phyloP scores from a whole-genome alignment of 1,284 basidiomycete species.

The Tylopilus sp. region DNA sequence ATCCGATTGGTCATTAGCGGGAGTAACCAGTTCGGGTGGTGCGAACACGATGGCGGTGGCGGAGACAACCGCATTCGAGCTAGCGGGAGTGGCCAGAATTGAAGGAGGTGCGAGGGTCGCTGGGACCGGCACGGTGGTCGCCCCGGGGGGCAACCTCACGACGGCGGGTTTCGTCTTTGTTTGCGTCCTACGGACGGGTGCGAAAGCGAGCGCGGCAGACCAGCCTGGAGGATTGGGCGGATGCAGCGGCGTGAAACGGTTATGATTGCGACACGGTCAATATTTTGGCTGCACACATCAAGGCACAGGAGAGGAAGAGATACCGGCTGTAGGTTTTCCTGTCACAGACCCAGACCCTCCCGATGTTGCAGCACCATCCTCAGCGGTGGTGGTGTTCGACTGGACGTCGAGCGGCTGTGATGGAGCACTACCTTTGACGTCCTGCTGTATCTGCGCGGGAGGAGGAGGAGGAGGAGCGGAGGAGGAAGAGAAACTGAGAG shows the following conservation, averaged over 20 bases:
- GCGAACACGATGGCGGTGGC: slow-evolving; percentile 72
- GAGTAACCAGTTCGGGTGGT: slow-evolving; percentile 53
- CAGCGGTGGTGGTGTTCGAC: slow-evolving; percentile 15
- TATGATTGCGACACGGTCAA: slow-evolving; percentile 37
- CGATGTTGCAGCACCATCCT: slow-evolving; percentile 21
- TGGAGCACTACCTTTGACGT: slow-evolving; percentile 13
- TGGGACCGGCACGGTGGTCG: slow-evolving; percentile 33
- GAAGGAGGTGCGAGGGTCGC: slow-evolving; percentile 18
- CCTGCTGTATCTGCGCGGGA: slow-evolving; percentile 9
- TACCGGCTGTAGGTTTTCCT: slow-evolving; percentile 78
- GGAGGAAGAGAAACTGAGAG: slow-evolving; percentile 37
- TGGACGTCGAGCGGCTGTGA: slow-evolving; percentile 16
- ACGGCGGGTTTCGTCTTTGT: slow-evolving; percentile 52
- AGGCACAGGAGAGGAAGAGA: slow-evolving; percentile 46
- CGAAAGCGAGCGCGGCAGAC: slow-evolving; percentile 84
- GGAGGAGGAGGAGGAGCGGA: slow-evolving; percentile 15
- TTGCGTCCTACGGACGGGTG: slow-evolving; percentile 61
- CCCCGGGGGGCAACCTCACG: slow-evolving; percentile 60
- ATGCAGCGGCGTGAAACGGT: slow-evolving; percentile 25
- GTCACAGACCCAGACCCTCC: slow-evolving; percentile 37
- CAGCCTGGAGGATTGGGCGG: slow-evolving; percentile 49
- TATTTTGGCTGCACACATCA: slow-evolving; percentile 35
- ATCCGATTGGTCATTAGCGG: slow-evolving; percentile 30
- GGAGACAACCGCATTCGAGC: slow-evolving; percentile 41
- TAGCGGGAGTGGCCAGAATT: slow-evolving; percentile 12